These are phyloP conservation scores for Tylopilus intermedius DNA, from an alignment of 768 basidiomycete species.

Conservation along the genomic window DNA sequence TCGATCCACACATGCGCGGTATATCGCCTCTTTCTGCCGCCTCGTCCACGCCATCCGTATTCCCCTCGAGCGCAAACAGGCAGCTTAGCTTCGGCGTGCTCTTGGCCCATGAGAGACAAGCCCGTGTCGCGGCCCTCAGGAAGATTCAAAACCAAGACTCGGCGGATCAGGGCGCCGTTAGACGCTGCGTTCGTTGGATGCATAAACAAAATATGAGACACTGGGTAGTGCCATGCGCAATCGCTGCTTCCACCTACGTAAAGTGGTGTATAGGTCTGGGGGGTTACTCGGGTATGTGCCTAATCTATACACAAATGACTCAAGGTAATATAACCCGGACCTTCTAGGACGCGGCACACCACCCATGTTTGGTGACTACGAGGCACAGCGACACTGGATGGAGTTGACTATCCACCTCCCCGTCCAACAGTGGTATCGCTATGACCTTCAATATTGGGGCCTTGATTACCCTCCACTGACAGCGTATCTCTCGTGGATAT, in stretches of 20 bases:
- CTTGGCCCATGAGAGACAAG: conserved; percentile 29
- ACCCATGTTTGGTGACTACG: conserved; percentile 89
- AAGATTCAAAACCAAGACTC: conserved; percentile 14
- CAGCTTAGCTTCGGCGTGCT: conserved; percentile 43
- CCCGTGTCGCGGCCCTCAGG: conserved; percentile 12
- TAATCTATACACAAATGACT: not conserved
- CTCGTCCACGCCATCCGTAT: conserved; percentile 27
- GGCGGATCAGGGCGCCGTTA: conserved; percentile 41
- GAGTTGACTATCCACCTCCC: conserved; percentile 81
- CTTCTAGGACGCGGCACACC: conserved; percentile 58
- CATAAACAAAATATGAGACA: conserved; percentile 56
- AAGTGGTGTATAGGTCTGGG: conserved; percentile 72
- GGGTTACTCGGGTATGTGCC: conserved; percentile 71
- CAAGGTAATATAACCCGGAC: not conserved
- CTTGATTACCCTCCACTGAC: conserved; percentile 94
- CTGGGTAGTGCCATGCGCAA: conserved; percentile 53
- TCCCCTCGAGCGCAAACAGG: conserved; percentile 16
- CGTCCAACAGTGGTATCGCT: conserved; percentile 74
- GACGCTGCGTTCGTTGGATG: conserved; percentile 77
- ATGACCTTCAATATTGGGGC: conserved; percentile 89
- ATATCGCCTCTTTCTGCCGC: conserved; percentile 40
- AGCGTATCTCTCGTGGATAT: conserved; percentile 83
- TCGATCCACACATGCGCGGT: conserved; percentile 36
- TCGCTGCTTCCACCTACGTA: conserved; percentile 52
- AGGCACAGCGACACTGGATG: conserved; percentile 96